These are phyloP conservation scores for Oryza meyeriana DNA, from an alignment of 176 grass and related monocot species.

Conservation along the genomic window DNA sequence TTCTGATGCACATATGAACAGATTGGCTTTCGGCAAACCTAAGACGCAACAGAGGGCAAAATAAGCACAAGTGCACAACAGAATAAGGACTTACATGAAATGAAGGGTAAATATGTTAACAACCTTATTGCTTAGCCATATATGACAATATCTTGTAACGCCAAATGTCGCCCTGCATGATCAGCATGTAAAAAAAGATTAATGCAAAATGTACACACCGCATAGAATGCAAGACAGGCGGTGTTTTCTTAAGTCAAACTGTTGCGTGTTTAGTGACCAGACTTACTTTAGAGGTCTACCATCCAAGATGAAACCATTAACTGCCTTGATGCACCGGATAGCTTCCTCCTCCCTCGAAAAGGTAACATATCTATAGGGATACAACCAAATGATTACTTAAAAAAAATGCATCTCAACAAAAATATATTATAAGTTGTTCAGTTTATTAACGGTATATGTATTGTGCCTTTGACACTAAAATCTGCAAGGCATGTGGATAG, in stretches of 20 bases:
- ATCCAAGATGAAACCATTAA: slow-evolving; percentile 60
- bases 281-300: slow-evolving; percentile 62
- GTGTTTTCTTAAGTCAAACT: not conserved
- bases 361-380: slow-evolving; percentile 53
- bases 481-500: not conserved
- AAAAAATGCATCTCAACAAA: not conserved
- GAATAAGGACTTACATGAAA: slow-evolving; percentile 11
- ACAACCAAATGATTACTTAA: slow-evolving; percentile 15
- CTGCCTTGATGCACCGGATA: slow-evolving; percentile 49
- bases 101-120: slow-evolving; percentile 21
- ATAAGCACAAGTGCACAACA: slow-evolving; percentile 10
- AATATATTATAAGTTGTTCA: slow-evolving; percentile 18
- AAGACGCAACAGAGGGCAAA: not conserved
- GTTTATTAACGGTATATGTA: not conserved
- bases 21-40: slow-evolving; percentile 56
- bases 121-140: slow-evolving; percentile 64
- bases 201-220: slow-evolving; percentile 8
- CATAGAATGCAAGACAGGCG: not conserved
- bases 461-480: not conserved
- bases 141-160: slow-evolving; percentile 69
- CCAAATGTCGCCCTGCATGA: slow-evolving; percentile 65
- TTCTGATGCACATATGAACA: slow-evolving; percentile 64
- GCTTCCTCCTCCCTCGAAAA: slow-evolving; percentile 58
- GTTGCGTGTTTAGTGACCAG: not conserved
- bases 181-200: slow-evolving; percentile 24